Base-by-base conservation (phyloP, 192 early-diverging fungal genomes). In the Coemansia erecta region DNA sequence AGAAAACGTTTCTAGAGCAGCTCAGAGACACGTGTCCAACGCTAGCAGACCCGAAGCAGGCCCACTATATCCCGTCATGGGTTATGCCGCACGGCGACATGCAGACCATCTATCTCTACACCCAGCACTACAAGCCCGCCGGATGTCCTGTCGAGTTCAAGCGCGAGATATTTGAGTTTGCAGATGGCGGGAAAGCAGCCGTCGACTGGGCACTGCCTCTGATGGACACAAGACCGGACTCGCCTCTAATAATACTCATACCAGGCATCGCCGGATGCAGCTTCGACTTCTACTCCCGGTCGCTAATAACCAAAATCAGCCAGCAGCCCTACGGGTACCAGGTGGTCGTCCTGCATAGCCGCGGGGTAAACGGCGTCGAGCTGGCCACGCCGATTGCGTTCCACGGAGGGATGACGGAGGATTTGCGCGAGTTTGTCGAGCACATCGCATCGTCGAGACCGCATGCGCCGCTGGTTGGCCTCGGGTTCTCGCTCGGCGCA, bases 401-500 rank as follows among this genome's bases (percentile, higher is more conserved):
- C 70, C 87, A 82, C 58, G 94, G 89, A 4, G 84, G 85, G 0
- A 85, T 83, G 60, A 96, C 94, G 4, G 87, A 92, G 8, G 96
- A 98, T 77, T 26, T 80, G 35, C 71, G 77, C 44, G 71, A 80
- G 61, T 73, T 68, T 52, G 53, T 80, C 10, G 44, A 48, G 37
- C 48, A 73, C 22, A 24, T 80, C 37, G 45, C 50, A 8, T 49
- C 89, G 15, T 63, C 82, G 21, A 59, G 76, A 47, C 86, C 92
- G 0, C 63, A 74, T n/a, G 81, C 89, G 26, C 85, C 89, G 10
- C 53, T 95, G 54, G 72, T 94, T 56, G 93, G 86, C 14, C 69
- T 93, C 50, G 96, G 96, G 7, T 98, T 93, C 66, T 92, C 90
- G 21, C 76, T 98, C 31, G 96, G 96, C 7, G 85, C 94, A 22